phyloP scores from a whole-genome alignment of 148 eudicot genomes.

The Cornus kousa region DNA sequence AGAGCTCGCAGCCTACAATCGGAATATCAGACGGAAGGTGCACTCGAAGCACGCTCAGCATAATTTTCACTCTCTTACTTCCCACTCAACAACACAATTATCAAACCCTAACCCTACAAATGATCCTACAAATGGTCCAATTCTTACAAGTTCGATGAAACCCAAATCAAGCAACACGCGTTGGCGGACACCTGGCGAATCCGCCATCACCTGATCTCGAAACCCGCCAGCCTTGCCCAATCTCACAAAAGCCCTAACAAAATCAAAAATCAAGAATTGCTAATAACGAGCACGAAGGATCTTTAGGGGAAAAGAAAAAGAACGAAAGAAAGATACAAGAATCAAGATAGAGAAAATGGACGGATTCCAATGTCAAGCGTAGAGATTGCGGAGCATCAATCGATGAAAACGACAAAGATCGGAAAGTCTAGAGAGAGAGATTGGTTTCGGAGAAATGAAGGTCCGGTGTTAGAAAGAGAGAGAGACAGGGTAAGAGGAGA shows the following conservation, averaged over 20 bases:
- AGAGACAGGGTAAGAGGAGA: slow-evolving; percentile 14
- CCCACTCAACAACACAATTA: slow-evolving; percentile 5
- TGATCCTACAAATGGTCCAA: slow-evolving; percentile 15
- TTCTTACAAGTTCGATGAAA: neutral
- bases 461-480: neutral
- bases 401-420: slow-evolving; percentile 9
- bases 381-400: slow-evolving; percentile 17
- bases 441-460: neutral
- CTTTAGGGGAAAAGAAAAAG: too few species aligned
- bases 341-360: neutral
- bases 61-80: slow-evolving; percentile 38
- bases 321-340: neutral
- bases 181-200: slow-evolving; percentile 67
- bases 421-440: neutral
- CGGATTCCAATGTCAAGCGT: neutral
- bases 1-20: slow-evolving; percentile 91
- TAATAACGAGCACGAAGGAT: neutral
- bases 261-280: neutral
- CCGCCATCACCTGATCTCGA: slow-evolving; percentile 70
- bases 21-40: slow-evolving; percentile 97
- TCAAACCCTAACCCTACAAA: slow-evolving; percentile 26
- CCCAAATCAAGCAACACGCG: slow-evolving; percentile 13
- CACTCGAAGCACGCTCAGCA: slow-evolving; percentile 87
- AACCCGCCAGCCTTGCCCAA: slow-evolving; percentile 67
- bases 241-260: slow-evolving; percentile 7